Evolutionary conservation across 495 filamentous ascomycete genomes (phyloP).

Genomic region (Staphylotrichum tortipilum): DNA sequence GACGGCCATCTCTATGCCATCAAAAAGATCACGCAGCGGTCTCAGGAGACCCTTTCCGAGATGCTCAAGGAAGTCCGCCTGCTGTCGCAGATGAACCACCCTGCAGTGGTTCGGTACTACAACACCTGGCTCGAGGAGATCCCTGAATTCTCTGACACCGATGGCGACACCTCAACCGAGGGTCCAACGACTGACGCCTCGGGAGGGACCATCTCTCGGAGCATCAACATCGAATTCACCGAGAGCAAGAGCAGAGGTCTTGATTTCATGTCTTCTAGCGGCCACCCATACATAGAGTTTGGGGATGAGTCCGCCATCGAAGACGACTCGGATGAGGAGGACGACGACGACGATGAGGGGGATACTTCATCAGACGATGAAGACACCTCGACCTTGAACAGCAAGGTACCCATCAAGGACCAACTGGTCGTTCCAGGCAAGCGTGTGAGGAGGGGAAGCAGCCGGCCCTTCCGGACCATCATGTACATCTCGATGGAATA

Average conservation of each 20-base stretch:
- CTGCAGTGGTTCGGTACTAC: conserved; percentile 91
- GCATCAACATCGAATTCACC: conserved; percentile 51
- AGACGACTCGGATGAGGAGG: conserved; percentile 25
- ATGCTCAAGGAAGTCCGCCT: conserved; percentile 88
- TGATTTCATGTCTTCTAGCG: conserved; percentile 87
- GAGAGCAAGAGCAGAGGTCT: conserved; percentile 70
- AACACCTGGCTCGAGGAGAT: conserved; percentile 85
- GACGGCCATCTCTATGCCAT: conserved; percentile 91
- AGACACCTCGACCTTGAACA: conserved; percentile 10
- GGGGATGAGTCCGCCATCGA: conserved; percentile 60
- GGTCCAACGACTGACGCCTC: conserved; percentile 28
- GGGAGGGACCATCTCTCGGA: conserved; percentile 17
- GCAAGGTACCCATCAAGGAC: conserved; percentile 2
- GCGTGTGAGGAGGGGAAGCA: conserved; percentile 22
- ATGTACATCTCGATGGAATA: conserved; percentile 77
- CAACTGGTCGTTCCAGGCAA: conserved; percentile 15
- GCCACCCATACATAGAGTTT: conserved; percentile 73
- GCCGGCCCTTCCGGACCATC: conserved; percentile 29
- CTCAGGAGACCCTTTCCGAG: conserved; percentile 68
- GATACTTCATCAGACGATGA: conserved; percentile 20
- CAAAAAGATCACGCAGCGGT: conserved; percentile 86
- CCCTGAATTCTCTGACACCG: conserved; percentile 45
- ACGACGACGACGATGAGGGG: conserved; percentile 9
- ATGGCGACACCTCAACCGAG: conserved; percentile 52
- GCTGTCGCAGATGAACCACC: conserved; percentile 85